These are phyloP conservation scores for Pholiota molesta DNA, from an alignment of 768 basidiomycete genomes.

Conservation along the genomic window DNA sequence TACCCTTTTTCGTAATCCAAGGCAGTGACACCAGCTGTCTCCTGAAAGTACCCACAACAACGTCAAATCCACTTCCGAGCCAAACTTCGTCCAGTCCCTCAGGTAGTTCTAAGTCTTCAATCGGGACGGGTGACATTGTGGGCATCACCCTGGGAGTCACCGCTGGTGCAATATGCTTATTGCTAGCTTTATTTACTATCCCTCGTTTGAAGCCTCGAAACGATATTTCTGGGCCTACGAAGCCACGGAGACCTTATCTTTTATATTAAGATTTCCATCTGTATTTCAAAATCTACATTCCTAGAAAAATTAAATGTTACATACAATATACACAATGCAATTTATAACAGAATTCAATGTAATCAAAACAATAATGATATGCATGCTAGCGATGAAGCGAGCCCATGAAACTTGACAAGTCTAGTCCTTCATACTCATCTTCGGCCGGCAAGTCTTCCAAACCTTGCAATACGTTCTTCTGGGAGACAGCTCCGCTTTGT, in stretches of 20 bases:
- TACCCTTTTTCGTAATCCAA: slow-evolving; percentile 33
- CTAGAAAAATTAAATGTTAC: slow-evolving; percentile 8
- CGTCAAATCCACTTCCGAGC: not conserved
- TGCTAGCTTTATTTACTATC: slow-evolving; percentile 25
- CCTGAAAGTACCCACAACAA: not conserved
- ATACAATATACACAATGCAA: slow-evolving; percentile 16
- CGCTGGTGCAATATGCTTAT: slow-evolving; percentile 17
- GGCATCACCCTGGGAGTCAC: slow-evolving; percentile 26
- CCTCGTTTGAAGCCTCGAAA: slow-evolving; percentile 25
- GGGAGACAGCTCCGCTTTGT: slow-evolving; percentile 58
- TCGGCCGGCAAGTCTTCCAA: slow-evolving; percentile 91
- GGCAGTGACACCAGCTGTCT: slow-evolving; percentile 26
- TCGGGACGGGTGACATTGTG: slow-evolving; percentile 22
- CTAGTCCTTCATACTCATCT: slow-evolving; percentile 89
- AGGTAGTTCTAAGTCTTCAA: not conserved
- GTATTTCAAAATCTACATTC: slow-evolving; percentile 6
- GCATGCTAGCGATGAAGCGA: slow-evolving; percentile 62
- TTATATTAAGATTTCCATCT: not conserved
- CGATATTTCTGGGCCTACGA: not conserved
- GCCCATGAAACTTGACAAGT: slow-evolving; percentile 86
- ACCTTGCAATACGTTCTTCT: slow-evolving; percentile 87
- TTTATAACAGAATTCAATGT: slow-evolving; percentile 17
- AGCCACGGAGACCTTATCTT: not conserved
- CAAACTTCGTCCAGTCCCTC: not conserved
- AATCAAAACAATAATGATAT: slow-evolving; percentile 28